Conservation (phyloP, 768 basidiomycete genomes). For the Hortiboletus flavorubellus region DNA sequence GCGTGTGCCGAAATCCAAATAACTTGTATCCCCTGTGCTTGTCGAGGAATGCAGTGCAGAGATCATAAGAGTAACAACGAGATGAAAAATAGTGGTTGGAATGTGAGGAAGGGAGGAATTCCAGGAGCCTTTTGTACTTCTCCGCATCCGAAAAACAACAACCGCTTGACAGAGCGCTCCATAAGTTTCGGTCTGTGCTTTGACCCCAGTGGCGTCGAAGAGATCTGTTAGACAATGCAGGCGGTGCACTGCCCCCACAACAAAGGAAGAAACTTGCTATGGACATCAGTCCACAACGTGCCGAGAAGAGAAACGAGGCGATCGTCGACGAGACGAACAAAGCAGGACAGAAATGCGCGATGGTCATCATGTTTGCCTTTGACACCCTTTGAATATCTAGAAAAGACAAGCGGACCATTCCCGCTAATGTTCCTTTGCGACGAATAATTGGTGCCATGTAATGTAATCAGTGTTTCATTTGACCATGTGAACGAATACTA, state of each 20-base stretch:
- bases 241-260: constrained; percentile 10
- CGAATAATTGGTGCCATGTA: not conserved
- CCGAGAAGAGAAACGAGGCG: constrained; percentile 1
- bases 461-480: constrained; percentile 10
- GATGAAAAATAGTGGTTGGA: not conserved
- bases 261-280: constrained; percentile 13
- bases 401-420: constrained; percentile 16
- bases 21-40: not conserved
- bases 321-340: constrained; percentile 21
- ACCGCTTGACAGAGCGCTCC: constrained; percentile 6
- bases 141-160: constrained; percentile 3
- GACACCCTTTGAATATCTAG: not conserved
- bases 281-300: not conserved
- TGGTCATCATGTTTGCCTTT: constrained; percentile 3
- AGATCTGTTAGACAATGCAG: constrained; percentile 20
- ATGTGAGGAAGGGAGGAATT: not conserved
- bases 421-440: constrained; percentile 10
- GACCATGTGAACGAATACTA: constrained; percentile 16
- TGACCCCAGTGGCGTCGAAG: constrained; percentile 16
- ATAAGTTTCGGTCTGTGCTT: constrained; percentile 8
- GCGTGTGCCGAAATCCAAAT: constrained; percentile 2
- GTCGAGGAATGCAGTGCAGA: not conserved
- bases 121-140: constrained; percentile 18
- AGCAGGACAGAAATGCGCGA: constrained; percentile 8
- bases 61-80: constrained; percentile 6